Evolutionary conservation across 2,329 filamentous ascomycete genomes (phyloP).

Genomic region (Calonectria montana): DNA sequence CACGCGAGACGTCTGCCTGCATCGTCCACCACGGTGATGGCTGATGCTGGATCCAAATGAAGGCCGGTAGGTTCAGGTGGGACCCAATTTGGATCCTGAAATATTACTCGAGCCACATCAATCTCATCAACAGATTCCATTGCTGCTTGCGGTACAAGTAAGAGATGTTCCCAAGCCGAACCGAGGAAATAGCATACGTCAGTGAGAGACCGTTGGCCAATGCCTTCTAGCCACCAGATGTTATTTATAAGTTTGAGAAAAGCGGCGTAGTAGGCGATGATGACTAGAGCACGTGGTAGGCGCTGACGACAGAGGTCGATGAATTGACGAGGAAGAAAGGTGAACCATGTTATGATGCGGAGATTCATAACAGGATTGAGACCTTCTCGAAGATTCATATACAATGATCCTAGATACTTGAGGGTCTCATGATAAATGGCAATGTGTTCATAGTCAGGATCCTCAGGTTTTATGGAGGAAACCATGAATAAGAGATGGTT

Average conservation of each 20-base stretch:
- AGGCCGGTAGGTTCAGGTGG: slow-evolving; percentile 30
- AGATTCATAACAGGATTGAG: slow-evolving; percentile 58
- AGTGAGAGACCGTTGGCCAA: slow-evolving; percentile 58
- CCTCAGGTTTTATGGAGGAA: slow-evolving; percentile 54
- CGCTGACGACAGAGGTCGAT: slow-evolving; percentile 55
- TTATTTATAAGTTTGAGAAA: slow-evolving; percentile 58
- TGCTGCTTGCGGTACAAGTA: slow-evolving; percentile 56
- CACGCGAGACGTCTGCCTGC: slow-evolving; percentile 38
- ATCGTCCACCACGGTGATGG: slow-evolving; percentile 36
- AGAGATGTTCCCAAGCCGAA: slow-evolving; percentile 52
- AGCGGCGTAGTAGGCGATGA: slow-evolving; percentile 63
- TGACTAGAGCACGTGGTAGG: slow-evolving; percentile 60
- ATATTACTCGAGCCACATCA: slow-evolving; percentile 55
- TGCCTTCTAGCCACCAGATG: slow-evolving; percentile 63
- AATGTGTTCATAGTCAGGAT: slow-evolving; percentile 54
- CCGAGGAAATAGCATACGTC: slow-evolving; percentile 56
- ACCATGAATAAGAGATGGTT: slow-evolving; percentile 62
- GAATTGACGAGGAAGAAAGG: slow-evolving; percentile 59
- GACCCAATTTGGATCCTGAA: slow-evolving; percentile 58
- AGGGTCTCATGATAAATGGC: slow-evolving; percentile 59
- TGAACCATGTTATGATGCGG: slow-evolving; percentile 65
- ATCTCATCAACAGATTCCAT: slow-evolving; percentile 46
- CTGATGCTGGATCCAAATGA: slow-evolving; percentile 27
- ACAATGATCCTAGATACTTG: slow-evolving; percentile 63
- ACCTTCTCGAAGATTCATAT: slow-evolving; percentile 58